A percentile compares a stretch with the other conserved stretches of the same genome.
phyloP scores from a whole-genome alignment of 768 basidiomycete species.

The Naganishia vaughanmartiniae region DNA sequence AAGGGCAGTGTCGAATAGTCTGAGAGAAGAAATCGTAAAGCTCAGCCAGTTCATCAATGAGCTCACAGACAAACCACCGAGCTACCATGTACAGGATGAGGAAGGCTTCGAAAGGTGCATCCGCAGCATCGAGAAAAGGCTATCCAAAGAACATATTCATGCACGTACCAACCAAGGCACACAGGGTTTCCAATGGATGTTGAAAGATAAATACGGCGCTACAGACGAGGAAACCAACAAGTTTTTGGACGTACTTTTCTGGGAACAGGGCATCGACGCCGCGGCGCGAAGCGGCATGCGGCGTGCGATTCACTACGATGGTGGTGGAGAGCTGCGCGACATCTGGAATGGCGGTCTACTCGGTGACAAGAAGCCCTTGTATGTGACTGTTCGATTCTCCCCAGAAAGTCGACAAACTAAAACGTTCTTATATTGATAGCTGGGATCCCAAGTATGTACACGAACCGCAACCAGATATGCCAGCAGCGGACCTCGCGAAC shows the following conservation, averaged over 20 bases:
- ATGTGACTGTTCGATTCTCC: background rate
- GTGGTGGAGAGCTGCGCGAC: background rate
- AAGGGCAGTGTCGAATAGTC: background rate
- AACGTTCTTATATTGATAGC: background rate
- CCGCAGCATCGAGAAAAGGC: background rate
- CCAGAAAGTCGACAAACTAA: background rate
- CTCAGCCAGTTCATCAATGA: slow-evolving; percentile 5
- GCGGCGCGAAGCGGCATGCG: slow-evolving; percentile 6
- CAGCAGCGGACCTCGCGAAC: background rate
- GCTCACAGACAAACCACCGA: background rate
- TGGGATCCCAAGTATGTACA: background rate
- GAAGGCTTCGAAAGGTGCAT: slow-evolving; percentile 3
- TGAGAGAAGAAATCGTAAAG: slow-evolving; percentile 3
- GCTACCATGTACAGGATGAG: slow-evolving; percentile 1
- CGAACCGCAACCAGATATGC: background rate
- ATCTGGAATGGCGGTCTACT: background rate
- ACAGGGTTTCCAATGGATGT: background rate
- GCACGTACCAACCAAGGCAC: slow-evolving; percentile 11
- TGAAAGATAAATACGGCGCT: slow-evolving; percentile 9
- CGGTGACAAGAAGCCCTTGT: slow-evolving; percentile 12
- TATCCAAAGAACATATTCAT: background rate
- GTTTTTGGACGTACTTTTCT: slow-evolving; percentile 5
- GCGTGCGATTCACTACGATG: background rate
- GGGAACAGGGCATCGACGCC: slow-evolving; percentile 3
- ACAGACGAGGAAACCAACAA: slow-evolving; percentile 1